Evolutionary conservation across 2,329 filamentous ascomycete species (phyloP), one percentile per base, ranked within the genome.

Genomic region (Cladosporium sp.): DNA sequence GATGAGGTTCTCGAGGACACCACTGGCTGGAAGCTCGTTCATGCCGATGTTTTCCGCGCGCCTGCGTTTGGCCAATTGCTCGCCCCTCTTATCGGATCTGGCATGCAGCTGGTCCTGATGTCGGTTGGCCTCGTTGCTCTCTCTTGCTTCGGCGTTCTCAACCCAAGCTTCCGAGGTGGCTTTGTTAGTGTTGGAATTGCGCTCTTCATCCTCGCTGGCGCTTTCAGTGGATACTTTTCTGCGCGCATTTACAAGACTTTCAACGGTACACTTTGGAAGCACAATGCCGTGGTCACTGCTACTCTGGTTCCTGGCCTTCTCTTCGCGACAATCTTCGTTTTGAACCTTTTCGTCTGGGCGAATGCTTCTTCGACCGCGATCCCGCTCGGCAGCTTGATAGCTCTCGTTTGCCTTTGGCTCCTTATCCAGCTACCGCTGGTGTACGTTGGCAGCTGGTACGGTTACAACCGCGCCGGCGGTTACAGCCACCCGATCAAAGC

Each of bases 281-380:
- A 84, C 66, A 95, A 95, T 63, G 86, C 86, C 2, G 63, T 92
- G 22, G 63, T 74, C 27, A 95, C 89, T 3, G 88, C 87, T 0
- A 73, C 85, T 8, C 76, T 95, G 3, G 88, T 95, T 64, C 89
- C 89, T 0, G 89, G 89, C 1, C 76, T 93, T 5, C 72, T 88
- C 1, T 95, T 95, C 64, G 74, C 78, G 7, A 76, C 87, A 24
- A 73, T 91, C 30, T 89, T 95, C 69, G 78, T 92, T 43, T 77
- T 95, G 53, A 95, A 95, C 66, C 76, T 95, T 8, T 95, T 95
- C 64, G 88, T 93, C 52, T 95, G 89, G 89, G 85, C 88, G 1
- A 88, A 95, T 69, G 88, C 89, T 0, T 93, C 88, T 9, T 91
- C 86, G 67, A 95, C 89, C 1, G 89, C 89, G 1, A 84, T 95